Base-by-base conservation (phyloP, 208 protist species). In the Leishmania gerbilli region DNA sequence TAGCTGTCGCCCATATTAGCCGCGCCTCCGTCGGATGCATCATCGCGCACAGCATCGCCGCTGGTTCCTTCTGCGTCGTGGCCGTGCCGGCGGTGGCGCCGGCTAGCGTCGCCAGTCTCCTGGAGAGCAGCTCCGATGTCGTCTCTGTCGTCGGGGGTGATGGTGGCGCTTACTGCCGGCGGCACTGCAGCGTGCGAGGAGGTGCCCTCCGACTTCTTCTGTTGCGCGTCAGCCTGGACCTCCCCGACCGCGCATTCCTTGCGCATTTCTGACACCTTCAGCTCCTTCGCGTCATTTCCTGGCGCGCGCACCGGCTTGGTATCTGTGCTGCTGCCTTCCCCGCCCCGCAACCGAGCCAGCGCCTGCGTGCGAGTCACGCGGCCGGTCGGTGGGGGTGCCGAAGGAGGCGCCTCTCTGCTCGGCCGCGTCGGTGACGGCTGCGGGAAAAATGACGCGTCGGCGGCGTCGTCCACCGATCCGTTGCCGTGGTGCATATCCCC, bases 161-260 rank as follows among this genome's bases (percentile, higher is more conserved):
- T 7, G 55, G 24, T 27, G 27, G 40, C 27, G 31, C 75, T 55
- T 69, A 6, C 13, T 55, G 47, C 7, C n/a, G n/a, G 31, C 60
- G 76, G 45, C n/a, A n/a, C 65, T 53, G 53, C 65, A 53, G 34
- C n/a, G 37, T 60, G 62, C 77, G 51, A 64, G 17, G 76, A 58
- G 15, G 76, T 51, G 19, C 51, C 31, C 60, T 79, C 64, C 15
- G 40, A 72, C 17, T 47, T 64, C 65, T n/a, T 74, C 4, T 31
- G 42, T 27, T 27, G 42, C 51, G 65, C 40, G 34, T 51, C 49
- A 34, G 11, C 6, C 17, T 37, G 49, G 21, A 67, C 49, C 31
- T 47, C 64, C 1, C 60, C 67, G 17, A 42, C 24, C 47, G 21
- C 51, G 53, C 34, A 19, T 17, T 60, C 77, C 65, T 62, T 42